These are phyloP conservation scores for Metarhizium anisopliae DNA, from an alignment of 2,329 filamentous ascomycete genomes.

Conservation along the genomic window DNA sequence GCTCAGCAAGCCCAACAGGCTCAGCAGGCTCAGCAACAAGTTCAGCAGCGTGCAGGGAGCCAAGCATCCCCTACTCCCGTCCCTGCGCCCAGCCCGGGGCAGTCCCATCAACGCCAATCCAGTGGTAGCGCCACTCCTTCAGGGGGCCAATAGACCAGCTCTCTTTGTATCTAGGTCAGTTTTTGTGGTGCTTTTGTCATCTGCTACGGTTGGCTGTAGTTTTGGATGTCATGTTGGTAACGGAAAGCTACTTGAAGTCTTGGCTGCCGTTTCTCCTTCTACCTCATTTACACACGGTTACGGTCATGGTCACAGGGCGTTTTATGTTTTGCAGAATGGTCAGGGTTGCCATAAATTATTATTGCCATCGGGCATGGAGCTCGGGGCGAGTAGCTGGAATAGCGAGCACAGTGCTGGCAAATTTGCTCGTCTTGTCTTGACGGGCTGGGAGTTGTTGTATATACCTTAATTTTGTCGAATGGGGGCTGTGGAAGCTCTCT, in stretches of 20 bases:
- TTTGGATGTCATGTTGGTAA: neutral
- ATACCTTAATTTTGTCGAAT: neutral
- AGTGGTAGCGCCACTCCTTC: constrained; percentile 29
- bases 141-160: neutral
- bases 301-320: neutral
- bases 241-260: neutral
- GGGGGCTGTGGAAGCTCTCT: neutral
- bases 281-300: constrained; percentile 1
- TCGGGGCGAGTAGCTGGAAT: neutral
- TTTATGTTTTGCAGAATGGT: neutral
- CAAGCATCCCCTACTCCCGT: constrained; percentile 13
- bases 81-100: constrained; percentile 12
- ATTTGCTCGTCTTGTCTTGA: neutral
- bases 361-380: neutral
- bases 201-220: neutral
- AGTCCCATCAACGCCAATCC: constrained; percentile 23
- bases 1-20: too few relatives aligned
- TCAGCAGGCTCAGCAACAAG: neutral
- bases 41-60: constrained; percentile 20
- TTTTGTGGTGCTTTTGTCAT: neutral
- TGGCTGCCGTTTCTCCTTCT: neutral
- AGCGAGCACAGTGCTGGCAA: neutral
- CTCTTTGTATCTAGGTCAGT: neutral
- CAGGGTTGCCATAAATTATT: neutral
- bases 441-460: neutral